Conservation (phyloP, 108 stramenopile species). For the Fistulifera solaris region DNA sequence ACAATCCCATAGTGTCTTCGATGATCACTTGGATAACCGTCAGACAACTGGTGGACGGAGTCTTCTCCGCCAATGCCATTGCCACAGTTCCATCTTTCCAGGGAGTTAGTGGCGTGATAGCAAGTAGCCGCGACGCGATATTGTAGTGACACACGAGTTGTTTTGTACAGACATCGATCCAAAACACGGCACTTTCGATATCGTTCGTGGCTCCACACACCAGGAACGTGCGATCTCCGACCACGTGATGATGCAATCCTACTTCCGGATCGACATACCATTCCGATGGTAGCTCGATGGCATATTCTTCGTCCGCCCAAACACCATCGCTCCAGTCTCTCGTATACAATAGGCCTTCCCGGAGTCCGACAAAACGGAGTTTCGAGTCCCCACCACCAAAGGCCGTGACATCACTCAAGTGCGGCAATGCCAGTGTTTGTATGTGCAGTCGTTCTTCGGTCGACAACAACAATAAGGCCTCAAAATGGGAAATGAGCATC, state of each 20-base stretch:
- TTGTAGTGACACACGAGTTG: neutral
- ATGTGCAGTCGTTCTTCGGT: too few species aligned
- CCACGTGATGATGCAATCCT: neutral
- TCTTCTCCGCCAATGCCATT: neutral
- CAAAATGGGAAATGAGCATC: too few species aligned
- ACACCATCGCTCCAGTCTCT: too few species aligned
- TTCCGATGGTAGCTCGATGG: too few species aligned
- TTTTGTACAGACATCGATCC: constrained; percentile 7
- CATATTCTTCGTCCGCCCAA: too few species aligned
- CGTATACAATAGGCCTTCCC: too few species aligned
- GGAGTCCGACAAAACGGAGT: too few species aligned
- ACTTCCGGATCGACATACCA: neutral
- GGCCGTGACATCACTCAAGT: too few species aligned
- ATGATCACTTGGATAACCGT: constrained; percentile 8
- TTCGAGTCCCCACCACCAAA: too few species aligned
- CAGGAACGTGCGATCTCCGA: constrained; percentile 8
- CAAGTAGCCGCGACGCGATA: constrained; percentile 1
- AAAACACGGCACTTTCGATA: constrained; percentile 17
- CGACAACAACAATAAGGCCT: too few species aligned
- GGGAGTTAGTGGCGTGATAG: neutral
- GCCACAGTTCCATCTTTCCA: constrained; percentile 2
- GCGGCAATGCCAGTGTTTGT: too few species aligned
- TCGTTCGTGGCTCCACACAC: constrained; percentile 2
- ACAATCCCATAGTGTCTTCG: constrained; percentile 11
- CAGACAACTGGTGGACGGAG: constrained; percentile 1